Conservation (phyloP, 305 asterid species). For the Ilex paraguariensis region DNA sequence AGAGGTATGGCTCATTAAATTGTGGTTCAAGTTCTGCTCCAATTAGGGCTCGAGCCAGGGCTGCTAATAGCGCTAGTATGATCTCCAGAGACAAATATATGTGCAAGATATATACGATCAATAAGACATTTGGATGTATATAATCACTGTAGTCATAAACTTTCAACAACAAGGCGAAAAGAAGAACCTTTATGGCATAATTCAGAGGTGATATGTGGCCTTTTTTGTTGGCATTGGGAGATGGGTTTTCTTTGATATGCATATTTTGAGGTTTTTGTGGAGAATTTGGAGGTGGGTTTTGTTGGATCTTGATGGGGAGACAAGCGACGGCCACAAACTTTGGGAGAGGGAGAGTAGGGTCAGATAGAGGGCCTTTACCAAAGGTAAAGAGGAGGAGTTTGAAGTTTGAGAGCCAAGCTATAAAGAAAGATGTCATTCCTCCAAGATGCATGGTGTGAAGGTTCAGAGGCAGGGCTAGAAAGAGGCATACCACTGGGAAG, state of each 20-base stretch:
- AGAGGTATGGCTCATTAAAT: constrained; percentile 58
- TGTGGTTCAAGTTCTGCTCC: constrained; percentile 68
- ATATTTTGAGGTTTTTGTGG: too few relatives aligned
- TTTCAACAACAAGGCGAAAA: background rate
- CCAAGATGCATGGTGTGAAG: constrained; percentile 36
- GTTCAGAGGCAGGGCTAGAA: constrained; percentile 26
- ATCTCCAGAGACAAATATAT: background rate
- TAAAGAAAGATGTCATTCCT: constrained; percentile 32
- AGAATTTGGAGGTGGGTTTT: background rate
- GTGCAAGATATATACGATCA: background rate
- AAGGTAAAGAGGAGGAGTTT: constrained; percentile 41
- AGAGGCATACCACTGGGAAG: constrained; percentile 30
- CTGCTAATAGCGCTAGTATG: constrained; percentile 40
- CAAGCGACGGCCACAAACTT: constrained; percentile 42
- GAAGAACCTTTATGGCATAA: background rate
- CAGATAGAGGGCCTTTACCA: constrained; percentile 32
- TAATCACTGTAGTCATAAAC: background rate
- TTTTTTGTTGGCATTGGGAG: background rate
- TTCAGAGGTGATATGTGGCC: background rate
- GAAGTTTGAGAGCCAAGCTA: constrained; percentile 47
- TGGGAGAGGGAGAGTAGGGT: constrained; percentile 25
- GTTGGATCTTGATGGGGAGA: constrained; percentile 33
- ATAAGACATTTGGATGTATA: background rate
- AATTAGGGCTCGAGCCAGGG: constrained; percentile 36
- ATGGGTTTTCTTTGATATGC: background rate